These are phyloP conservation scores for Pseudocercospora ulei DNA, from an alignment of 2,329 filamentous ascomycete species.

Conservation along the genomic window DNA sequence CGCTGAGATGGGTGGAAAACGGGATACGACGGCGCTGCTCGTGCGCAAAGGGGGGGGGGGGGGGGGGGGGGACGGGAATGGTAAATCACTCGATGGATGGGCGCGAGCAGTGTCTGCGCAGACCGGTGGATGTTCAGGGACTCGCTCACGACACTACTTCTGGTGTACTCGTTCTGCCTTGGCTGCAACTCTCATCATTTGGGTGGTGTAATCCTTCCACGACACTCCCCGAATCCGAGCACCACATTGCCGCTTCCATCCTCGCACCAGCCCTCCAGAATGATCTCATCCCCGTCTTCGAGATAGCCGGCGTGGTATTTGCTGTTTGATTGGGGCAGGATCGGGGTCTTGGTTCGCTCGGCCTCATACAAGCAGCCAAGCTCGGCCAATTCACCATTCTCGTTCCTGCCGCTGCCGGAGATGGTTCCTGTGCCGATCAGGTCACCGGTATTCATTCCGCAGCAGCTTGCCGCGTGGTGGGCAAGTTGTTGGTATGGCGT, in stretches of 20 bases:
- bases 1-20: too few species aligned
- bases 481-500: conserved; percentile 41
- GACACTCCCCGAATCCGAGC: conserved; percentile 31
- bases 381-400: conserved; percentile 31
- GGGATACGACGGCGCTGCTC: too few species aligned
- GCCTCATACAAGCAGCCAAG: conserved; percentile 39
- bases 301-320: conserved; percentile 35
- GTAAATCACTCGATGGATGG: too few species aligned
- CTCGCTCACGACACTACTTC: too few species aligned
- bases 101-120: too few species aligned
- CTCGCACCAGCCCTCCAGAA: conserved; percentile 32
- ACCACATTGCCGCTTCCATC: conserved; percentile 22
- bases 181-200: conserved; percentile 10
- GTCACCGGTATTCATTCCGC: conserved; percentile 38
- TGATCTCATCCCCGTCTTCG: conserved; percentile 37
- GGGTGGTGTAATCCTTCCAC: conserved; percentile 25
- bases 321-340: conserved; percentile 31
- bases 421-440: conserved; percentile 41
- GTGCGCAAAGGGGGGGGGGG: too few species aligned
- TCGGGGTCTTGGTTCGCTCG: conserved; percentile 30
- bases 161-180: too few species aligned
- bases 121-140: too few species aligned
- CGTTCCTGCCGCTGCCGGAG: conserved; percentile 33
- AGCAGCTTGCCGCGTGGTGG: conserved; percentile 39
- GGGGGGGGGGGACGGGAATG: too few species aligned